Conservation (phyloP, 768 basidiomycete genomes). For the Tylopilus felleus region DNA sequence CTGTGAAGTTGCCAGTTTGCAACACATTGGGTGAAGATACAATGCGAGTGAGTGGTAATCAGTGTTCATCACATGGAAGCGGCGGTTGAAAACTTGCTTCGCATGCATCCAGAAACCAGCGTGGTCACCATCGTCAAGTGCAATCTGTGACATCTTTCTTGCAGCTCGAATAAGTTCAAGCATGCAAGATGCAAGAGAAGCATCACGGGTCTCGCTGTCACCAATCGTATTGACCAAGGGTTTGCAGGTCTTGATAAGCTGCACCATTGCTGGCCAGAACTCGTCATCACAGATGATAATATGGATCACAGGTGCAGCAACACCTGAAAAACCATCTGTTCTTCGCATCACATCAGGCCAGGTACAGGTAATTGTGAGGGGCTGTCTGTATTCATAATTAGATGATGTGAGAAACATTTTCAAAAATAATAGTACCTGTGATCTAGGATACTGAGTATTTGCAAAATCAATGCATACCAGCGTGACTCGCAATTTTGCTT, state of each 20-base stretch:
- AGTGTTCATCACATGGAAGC: constrained; percentile 35
- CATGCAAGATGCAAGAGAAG: constrained; percentile 37
- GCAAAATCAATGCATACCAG: too few relatives aligned
- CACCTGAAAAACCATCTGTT: too few relatives aligned
- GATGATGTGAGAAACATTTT: too few relatives aligned
- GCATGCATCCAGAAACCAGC: constrained; percentile 26
- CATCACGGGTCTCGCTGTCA: constrained; percentile 22
- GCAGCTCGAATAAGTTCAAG: constrained; percentile 30
- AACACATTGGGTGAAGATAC: constrained; percentile 36
- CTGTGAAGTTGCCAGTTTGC: constrained; percentile 32
- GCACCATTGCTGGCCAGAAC: constrained; percentile 2
- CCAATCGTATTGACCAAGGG: constrained; percentile 30
- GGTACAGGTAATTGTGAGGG: too few relatives aligned
- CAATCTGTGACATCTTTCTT: constrained; percentile 16
- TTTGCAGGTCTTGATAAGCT: constrained; percentile 20
- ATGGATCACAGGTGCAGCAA: too few relatives aligned
- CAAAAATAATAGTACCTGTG: too few relatives aligned
- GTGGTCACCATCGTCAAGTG: constrained; percentile 5
- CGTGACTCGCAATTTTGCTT: too few relatives aligned
- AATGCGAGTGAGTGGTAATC: constrained; percentile 32
- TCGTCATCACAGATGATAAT: too few relatives aligned
- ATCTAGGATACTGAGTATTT: too few relatives aligned
- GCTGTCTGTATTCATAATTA: too few relatives aligned
- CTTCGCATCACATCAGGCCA: too few relatives aligned
- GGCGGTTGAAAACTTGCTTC: constrained; percentile 21